These are phyloP conservation scores for Ilyonectria sp. DNA, from an alignment of 2,329 filamentous ascomycete genomes.

Conservation along the genomic window DNA sequence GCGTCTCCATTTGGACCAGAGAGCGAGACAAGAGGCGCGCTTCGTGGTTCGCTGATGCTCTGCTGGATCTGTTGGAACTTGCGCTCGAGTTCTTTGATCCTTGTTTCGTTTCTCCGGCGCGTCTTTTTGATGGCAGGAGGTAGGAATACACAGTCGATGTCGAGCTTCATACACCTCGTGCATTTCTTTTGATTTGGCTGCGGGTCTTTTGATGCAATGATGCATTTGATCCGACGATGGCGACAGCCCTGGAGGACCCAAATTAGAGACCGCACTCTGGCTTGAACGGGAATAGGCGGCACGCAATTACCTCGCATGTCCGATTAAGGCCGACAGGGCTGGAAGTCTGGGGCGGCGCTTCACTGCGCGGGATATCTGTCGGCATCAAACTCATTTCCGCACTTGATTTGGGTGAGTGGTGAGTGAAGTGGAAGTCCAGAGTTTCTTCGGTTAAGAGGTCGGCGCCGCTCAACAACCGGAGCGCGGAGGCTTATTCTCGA, in stretches of 20 bases:
- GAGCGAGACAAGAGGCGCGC: constrained; percentile 1
- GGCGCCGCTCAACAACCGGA: not conserved
- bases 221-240: constrained; percentile 11
- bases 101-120: constrained; percentile 30
- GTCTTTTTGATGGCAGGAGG: constrained; percentile 29
- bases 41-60: not conserved
- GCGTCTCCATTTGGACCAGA: not conserved
- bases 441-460: not conserved
- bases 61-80: constrained; percentile 29
- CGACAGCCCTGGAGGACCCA: not conserved
- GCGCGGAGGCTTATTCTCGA: constrained; percentile 10
- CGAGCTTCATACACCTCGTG: constrained; percentile 26
- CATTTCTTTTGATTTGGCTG: constrained; percentile 4
- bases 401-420: not conserved
- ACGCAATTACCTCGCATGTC: constrained; percentile 1
- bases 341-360: not conserved
- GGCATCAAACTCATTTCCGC: not conserved
- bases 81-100: constrained; percentile 31
- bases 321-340: not conserved
- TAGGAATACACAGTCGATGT: constrained; percentile 26
- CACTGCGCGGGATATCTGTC: not conserved
- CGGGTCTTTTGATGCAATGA: not conserved
- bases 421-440: not conserved
- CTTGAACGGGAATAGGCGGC: not conserved
- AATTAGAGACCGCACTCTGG: not conserved